Base-by-base conservation (phyloP, 306 rosid genomes). In the Heteromeles arbutifolia region DNA sequence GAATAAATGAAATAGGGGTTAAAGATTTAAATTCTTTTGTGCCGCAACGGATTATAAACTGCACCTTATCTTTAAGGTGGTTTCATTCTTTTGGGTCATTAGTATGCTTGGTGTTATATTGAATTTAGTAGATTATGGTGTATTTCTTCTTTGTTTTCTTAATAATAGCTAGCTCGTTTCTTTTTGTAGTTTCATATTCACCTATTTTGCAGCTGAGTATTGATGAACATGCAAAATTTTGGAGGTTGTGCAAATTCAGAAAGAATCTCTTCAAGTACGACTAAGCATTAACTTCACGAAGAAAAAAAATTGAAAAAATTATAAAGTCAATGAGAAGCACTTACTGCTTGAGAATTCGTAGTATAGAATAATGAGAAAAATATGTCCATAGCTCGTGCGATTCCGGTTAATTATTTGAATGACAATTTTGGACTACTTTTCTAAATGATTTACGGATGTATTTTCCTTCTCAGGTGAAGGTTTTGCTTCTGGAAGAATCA, bases 401-500 rank as follows among this genome's bases (percentile, higher is more conserved):
- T 59, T 73, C 57, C 22, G 18, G 21, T 73, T 56, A 14, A 56
- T 18, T 54, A 22, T 76, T 21, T 18, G 45, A 25, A 21, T 19
- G 32, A 57, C 6, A 77, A 37, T 58, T 58, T 52, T 70, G 67
- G 71, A 41, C 64, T 67, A 2, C 39, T 25, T n/a, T 76, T 37
- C 69, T 65, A 69, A 72, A 41, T 68, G 34, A 37, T 59, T 28
- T 57, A 14, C 11, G 41, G 12, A 11, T 70, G 10, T 67, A 71
- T 77, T 50, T 86, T 62, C 62, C 71, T 79, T 82, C 54, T 21
- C 84, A 92, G 97, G 92, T 65, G 79, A 81, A 73, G 86, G 82
- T 75, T 94, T 94, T 85, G 97, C 91, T 85, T 85, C 89, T 68
- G 97, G 96, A 59, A 79, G 61, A 74, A 74, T 90, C 67, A 85